phyloP scores from a whole-genome alignment of 495 filamentous ascomycete genomes.

The Gamarada debralockiae region DNA sequence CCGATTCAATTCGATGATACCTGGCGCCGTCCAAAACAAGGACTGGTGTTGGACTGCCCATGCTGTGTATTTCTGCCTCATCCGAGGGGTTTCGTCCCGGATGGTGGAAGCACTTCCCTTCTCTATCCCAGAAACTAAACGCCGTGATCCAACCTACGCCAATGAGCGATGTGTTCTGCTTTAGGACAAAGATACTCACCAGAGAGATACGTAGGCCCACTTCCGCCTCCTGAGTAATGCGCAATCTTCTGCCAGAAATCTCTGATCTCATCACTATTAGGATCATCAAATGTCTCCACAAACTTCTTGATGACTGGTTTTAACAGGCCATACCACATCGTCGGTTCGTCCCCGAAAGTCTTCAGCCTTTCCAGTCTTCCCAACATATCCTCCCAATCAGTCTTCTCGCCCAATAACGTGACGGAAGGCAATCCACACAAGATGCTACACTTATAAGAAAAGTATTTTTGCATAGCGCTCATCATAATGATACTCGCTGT shows the following conservation, averaged over 20 bases:
- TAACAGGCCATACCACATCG: background rate
- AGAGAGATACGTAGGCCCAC: constrained; percentile 23
- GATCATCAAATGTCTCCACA: constrained; percentile 26
- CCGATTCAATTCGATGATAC: constrained; percentile 19
- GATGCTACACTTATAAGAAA: constrained; percentile 34
- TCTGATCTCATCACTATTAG: constrained; percentile 6
- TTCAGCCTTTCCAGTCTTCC: background rate
- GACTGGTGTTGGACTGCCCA: no score
- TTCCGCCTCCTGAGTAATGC: constrained; percentile 18
- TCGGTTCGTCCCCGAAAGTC: background rate
- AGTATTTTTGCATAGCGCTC: constrained; percentile 44
- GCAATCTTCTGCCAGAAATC: constrained; percentile 34
- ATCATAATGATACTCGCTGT: constrained; percentile 41
- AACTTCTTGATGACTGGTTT: constrained; percentile 26
- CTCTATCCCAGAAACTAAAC: no score
- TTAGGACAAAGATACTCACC: no score
- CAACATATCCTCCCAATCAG: background rate
- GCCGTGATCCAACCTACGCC: no score
- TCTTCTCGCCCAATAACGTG: constrained; percentile 10
- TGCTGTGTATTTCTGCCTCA: no score
- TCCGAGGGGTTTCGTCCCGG: no score
- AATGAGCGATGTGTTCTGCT: no score
- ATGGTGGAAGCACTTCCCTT: no score
- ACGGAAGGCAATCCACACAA: constrained; percentile 39
- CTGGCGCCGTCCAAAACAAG: constrained; percentile 21